Evolutionary conservation across 2,329 filamentous ascomycete genomes (phyloP).

Genomic region (Colletotrichum graminicola): DNA sequence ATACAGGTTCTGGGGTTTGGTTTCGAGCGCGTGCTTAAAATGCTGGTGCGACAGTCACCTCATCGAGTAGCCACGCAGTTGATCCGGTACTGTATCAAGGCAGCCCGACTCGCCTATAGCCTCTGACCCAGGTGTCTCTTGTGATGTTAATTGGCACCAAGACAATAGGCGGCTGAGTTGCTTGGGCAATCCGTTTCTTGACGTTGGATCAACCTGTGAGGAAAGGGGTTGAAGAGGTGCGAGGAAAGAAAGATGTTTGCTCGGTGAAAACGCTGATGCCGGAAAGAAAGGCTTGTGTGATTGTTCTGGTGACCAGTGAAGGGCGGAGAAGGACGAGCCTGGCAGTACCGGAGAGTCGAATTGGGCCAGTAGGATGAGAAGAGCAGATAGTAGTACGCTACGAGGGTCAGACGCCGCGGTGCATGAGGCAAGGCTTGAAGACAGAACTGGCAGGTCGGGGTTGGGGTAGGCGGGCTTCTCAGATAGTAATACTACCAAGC

Average conservation of each 20-base stretch:
- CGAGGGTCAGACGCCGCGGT: constrained; percentile 43
- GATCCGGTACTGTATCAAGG: constrained; percentile 31
- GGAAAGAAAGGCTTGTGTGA: constrained; percentile 28
- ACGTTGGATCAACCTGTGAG: not conserved
- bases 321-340: constrained; percentile 18
- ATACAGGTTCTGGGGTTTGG: constrained; percentile 22
- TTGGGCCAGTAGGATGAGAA: constrained; percentile 40
- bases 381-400: constrained; percentile 34
- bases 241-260: constrained; percentile 25
- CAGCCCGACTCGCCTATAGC: constrained; percentile 8
- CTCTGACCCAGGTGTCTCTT: constrained; percentile 1
- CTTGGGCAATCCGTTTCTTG: constrained; percentile 7
- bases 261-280: constrained; percentile 3
- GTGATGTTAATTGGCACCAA: not conserved
- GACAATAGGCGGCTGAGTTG: not conserved
- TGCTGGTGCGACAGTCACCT: constrained; percentile 32
- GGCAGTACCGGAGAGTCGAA: constrained; percentile 28
- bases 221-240: not conserved
- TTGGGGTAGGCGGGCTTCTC: constrained; percentile 41
- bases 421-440: constrained; percentile 39
- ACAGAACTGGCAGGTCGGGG: constrained; percentile 31
- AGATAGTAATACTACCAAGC: constrained; percentile 40
- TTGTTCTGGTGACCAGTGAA: constrained; percentile 32
- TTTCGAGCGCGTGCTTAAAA: constrained; percentile 14
- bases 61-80: constrained; percentile 30